phyloP scores from a whole-genome alignment of 371 early-diverging fungal genomes.

The Mortierella sp. region DNA sequence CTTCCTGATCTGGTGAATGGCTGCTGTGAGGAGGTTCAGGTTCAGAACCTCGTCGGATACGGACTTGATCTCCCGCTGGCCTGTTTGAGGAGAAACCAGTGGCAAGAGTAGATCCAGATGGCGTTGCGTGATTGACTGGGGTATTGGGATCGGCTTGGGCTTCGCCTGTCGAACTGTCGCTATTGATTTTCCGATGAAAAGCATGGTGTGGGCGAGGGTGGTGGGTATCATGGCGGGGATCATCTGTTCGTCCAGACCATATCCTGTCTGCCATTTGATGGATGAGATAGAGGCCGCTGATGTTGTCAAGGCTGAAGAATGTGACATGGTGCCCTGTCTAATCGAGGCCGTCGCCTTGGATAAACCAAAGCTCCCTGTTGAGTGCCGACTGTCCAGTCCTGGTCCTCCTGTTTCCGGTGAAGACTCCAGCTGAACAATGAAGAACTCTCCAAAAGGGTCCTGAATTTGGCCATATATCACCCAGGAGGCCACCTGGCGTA shows the following conservation, averaged over 20 bases:
- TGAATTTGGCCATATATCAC: slow-evolving; percentile 77
- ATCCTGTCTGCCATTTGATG: slow-evolving; percentile 68
- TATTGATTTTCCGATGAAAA: slow-evolving; percentile 84
- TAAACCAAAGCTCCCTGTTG: not conserved
- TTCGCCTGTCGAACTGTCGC: slow-evolving; percentile 65
- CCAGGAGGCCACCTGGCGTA: slow-evolving; percentile 80
- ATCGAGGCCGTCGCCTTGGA: not conserved
- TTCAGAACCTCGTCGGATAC: slow-evolving; percentile 17
- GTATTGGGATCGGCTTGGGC: slow-evolving; percentile 58
- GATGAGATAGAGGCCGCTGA: slow-evolving; percentile 8
- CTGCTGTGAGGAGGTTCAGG: slow-evolving; percentile 46
- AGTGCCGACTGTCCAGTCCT: not conserved
- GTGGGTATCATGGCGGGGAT: slow-evolving; percentile 70
- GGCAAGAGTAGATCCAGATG: slow-evolving; percentile 60
- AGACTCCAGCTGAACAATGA: slow-evolving; percentile 59
- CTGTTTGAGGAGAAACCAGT: slow-evolving; percentile 7
- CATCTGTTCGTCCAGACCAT: slow-evolving; percentile 60
- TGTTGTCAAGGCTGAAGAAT: not conserved
- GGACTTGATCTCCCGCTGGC: not conserved
- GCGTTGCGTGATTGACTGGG: slow-evolving; percentile 58
- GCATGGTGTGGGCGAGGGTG: slow-evolving; percentile 68
- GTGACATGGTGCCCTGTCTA: not conserved
- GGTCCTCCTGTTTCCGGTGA: not conserved
- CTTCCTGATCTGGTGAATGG: slow-evolving; percentile 65
- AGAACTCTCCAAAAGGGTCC: slow-evolving; percentile 79